These are phyloP conservation scores for Fomes fomentarius DNA, from an alignment of 1,284 basidiomycete genomes.

Conservation along the genomic window DNA sequence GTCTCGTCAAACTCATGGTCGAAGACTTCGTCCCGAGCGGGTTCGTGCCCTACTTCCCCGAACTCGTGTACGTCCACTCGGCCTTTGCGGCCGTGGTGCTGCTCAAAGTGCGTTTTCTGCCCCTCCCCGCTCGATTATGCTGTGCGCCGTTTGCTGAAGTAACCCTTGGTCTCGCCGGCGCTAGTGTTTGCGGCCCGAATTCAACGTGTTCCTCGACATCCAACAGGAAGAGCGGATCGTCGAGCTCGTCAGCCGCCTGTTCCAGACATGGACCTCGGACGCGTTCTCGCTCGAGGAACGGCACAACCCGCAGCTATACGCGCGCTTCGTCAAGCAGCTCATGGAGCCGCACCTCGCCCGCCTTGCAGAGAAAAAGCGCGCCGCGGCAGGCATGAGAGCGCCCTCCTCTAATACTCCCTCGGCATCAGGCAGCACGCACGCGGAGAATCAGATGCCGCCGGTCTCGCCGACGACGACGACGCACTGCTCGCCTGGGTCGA, in stretches of 20 bases:
- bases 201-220: conserved; percentile 27
- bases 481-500: conserved; percentile 5
- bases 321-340: conserved; percentile 34
- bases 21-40: conserved; percentile 33
- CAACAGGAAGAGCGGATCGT: conserved; percentile 32
- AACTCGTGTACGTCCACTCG: conserved; percentile 44
- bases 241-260: conserved; percentile 28
- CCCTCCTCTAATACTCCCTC: neutral
- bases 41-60: conserved; percentile 44
- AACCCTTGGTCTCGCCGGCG: too few species aligned
- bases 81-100: conserved; percentile 45
- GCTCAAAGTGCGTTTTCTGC: conserved; percentile 31
- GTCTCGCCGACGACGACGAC: neutral
- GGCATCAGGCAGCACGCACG: neutral
- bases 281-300: conserved; percentile 29
- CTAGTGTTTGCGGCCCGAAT: conserved; percentile 36
- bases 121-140: neutral
- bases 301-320: conserved; percentile 34
- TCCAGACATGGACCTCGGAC: conserved; percentile 28
- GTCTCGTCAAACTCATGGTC: conserved; percentile 34
- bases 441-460: neutral
- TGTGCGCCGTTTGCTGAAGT: too few species aligned
- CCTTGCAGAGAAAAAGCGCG: conserved; percentile 15
- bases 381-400: neutral
- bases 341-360: conserved; percentile 26